Percentiles rank a stretch among this genome's conserved stretches.
These are phyloP conservation scores for Aspergillus hortae DNA, from an alignment of 2,329 filamentous ascomycete species.

Conservation along the genomic window DNA sequence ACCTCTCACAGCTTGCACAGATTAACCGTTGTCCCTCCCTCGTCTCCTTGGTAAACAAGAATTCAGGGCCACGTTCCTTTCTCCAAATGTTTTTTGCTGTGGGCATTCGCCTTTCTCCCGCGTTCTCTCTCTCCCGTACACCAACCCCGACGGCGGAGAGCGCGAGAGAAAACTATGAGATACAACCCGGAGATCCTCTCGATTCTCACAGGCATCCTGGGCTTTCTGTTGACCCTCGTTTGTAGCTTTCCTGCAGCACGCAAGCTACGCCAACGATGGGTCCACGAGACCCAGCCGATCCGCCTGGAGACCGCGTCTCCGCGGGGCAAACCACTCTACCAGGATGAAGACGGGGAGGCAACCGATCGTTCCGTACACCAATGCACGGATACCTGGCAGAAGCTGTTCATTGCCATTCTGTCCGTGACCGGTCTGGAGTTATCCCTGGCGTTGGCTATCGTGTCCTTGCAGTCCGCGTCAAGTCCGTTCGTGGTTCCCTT, in stretches of 20 bases:
- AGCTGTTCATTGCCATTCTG: conserved; percentile 53
- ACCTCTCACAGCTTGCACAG: background rate
- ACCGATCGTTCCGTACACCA: conserved; percentile 59
- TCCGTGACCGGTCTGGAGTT: conserved; percentile 52
- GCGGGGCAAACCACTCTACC: conserved; percentile 49
- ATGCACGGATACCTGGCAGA: conserved; percentile 61
- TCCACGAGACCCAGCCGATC: conserved; percentile 6
- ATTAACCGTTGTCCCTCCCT: background rate
- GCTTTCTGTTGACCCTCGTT: conserved; percentile 20
- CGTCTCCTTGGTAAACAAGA: background rate
- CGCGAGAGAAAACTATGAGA: conserved; percentile 18
- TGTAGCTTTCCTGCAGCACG: conserved; percentile 24
- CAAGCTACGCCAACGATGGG: conserved; percentile 18
- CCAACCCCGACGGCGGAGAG: background rate
- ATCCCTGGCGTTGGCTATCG: conserved; percentile 56
- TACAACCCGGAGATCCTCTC: conserved; percentile 17
- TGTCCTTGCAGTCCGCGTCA: conserved; percentile 39
- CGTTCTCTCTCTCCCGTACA: background rate
- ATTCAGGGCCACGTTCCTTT: background rate
- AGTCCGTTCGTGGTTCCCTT: conserved; percentile 47
- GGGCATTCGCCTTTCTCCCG: too few species aligned
- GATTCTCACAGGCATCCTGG: conserved; percentile 20
- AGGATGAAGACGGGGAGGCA: conserved; percentile 67
- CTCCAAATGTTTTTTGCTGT: too few species aligned
- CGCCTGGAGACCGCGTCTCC: conserved; percentile 17